phyloP scores from a whole-genome alignment of 2,329 filamentous ascomycete genomes.

The Epichloe sibirici region DNA sequence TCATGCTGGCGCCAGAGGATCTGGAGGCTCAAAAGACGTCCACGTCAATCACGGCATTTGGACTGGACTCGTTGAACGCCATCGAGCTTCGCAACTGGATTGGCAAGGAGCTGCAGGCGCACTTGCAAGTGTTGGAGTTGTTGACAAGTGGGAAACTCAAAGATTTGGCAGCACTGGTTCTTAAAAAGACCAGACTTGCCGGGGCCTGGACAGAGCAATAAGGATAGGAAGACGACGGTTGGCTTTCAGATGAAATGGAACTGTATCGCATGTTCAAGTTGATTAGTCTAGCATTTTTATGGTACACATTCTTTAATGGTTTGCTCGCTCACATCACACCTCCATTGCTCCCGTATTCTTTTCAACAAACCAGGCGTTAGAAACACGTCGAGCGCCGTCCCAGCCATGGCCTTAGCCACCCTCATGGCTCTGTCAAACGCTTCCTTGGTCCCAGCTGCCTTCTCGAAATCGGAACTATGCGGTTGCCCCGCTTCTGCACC shows the following conservation, averaged over 20 bases:
- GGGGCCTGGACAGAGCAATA: slow-evolving; percentile 7
- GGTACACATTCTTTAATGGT: background rate
- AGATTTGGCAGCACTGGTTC: slow-evolving; percentile 13
- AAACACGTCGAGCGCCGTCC: slow-evolving; percentile 35
- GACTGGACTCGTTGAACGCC: slow-evolving; percentile 36
- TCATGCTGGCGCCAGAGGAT: slow-evolving; percentile 16
- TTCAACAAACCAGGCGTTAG: slow-evolving; percentile 26
- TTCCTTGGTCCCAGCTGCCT: slow-evolving; percentile 34
- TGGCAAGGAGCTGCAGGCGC: slow-evolving; percentile 27
- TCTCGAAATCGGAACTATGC: slow-evolving; percentile 40
- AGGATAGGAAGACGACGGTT: no score
- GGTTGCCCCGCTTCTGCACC: slow-evolving; percentile 24
- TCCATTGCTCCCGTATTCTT: slow-evolving; percentile 21
- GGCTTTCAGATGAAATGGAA: no score
- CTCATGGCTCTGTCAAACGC: slow-evolving; percentile 30
- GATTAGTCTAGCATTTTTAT: no score
- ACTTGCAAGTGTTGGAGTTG: slow-evolving; percentile 43
- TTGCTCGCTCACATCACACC: background rate
- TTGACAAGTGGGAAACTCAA: slow-evolving; percentile 33
- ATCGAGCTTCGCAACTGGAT: slow-evolving; percentile 41
- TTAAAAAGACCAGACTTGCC: slow-evolving; percentile 15
- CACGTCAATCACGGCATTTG: slow-evolving; percentile 15
- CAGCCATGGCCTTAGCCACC: slow-evolving; percentile 35
- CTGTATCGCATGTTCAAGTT: no score
- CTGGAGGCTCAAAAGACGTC: slow-evolving; percentile 11